A percentile compares a stretch with the other conserved stretches of the same genome.
Conservation (phyloP, 192 early-diverging fungal species). For the Cladochytrium replicatum region DNA sequence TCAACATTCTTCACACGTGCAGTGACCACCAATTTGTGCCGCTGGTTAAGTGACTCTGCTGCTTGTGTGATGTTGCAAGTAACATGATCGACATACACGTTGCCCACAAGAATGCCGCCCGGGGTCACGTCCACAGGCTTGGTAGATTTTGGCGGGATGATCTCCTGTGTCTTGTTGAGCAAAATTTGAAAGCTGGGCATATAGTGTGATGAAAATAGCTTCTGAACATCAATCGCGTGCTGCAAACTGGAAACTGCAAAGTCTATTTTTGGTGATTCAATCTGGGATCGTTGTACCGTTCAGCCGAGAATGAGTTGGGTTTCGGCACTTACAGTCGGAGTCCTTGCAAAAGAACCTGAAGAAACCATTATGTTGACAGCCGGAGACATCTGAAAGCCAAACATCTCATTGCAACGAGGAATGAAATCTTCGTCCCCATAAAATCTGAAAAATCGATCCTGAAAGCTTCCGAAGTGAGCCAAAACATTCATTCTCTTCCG, state of each 20-base stretch:
- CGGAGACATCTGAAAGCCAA: neutral
- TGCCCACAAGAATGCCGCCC: neutral
- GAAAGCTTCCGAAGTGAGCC: neutral
- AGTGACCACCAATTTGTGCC: neutral
- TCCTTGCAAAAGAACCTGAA: neutral
- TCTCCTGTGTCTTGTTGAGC: too few relatives aligned
- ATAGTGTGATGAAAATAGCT: too few relatives aligned
- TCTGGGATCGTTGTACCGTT: too few relatives aligned
- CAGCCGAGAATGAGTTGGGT: too few relatives aligned
- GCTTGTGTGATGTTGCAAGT: neutral
- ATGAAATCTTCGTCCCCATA: neutral
- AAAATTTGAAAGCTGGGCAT: too few relatives aligned
- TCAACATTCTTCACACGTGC: neutral
- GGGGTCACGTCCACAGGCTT: too few relatives aligned
- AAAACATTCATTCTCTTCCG: neutral
- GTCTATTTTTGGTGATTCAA: too few relatives aligned
- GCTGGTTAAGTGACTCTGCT: neutral
- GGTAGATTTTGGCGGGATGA: too few relatives aligned
- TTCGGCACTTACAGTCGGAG: neutral
- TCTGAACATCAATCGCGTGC: too few relatives aligned
- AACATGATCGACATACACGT: neutral
- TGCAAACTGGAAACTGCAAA: too few relatives aligned
- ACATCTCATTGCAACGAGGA: neutral
- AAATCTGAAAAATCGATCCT: neutral
- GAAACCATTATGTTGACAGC: neutral